These are phyloP conservation scores for Trichoderma sp. DNA, from an alignment of 2,329 filamentous ascomycete genomes.

Conservation along the genomic window DNA sequence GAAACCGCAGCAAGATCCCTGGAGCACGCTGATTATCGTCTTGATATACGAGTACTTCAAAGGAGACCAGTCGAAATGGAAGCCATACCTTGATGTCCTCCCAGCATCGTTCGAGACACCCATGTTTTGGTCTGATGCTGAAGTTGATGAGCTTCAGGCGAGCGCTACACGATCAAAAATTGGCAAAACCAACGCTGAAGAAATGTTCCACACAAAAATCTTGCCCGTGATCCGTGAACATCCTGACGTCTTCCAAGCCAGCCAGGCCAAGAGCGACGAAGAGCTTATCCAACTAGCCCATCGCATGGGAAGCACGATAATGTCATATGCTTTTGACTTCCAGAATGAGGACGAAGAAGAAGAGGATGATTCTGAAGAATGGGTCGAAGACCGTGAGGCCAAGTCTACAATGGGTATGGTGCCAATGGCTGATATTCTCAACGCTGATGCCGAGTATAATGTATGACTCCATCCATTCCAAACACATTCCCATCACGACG, in stretches of 20 bases:
- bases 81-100: constrained; percentile 76
- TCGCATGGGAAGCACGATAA: constrained; percentile 83
- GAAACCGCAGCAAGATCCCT: constrained; percentile 52
- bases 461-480: constrained; percentile 47
- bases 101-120: constrained; percentile 76
- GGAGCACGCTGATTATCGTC: constrained; percentile 69
- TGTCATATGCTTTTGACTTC: constrained; percentile 92
- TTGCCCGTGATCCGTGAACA: constrained; percentile 55
- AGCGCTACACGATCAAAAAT: constrained; percentile 78
- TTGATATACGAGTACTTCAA: constrained; percentile 76
- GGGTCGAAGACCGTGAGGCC: constrained; percentile 65
- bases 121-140: constrained; percentile 82
- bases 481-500: too few relatives aligned
- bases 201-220: constrained; percentile 64
- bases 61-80: constrained; percentile 68
- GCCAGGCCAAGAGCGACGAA: constrained; percentile 46
- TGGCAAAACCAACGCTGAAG: constrained; percentile 71
- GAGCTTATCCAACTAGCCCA: constrained; percentile 64
- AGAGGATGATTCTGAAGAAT: constrained; percentile 65
- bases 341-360: constrained; percentile 59
- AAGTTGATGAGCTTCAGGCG: constrained; percentile 74
- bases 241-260: constrained; percentile 48
- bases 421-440: constrained; percentile 86
- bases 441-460: constrained; percentile 87
- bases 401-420: constrained; percentile 79